phyloP scores from a whole-genome alignment of 305 asterid species.

The Plantago coronopus region DNA sequence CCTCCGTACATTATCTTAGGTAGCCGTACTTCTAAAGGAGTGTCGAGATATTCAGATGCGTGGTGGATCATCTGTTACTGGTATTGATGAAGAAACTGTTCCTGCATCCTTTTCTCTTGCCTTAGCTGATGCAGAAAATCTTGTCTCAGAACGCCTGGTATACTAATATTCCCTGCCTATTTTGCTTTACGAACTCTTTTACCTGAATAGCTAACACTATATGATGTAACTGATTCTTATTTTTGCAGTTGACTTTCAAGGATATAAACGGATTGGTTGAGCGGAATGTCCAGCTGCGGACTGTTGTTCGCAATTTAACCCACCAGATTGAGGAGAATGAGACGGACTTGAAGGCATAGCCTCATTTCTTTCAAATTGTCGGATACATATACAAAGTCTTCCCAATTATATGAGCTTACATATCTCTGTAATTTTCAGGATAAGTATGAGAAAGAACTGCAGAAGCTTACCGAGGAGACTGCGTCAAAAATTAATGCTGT shows the following conservation, averaged over 20 bases:
- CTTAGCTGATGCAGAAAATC: constrained; percentile 39
- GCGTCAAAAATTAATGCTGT: constrained; percentile 65
- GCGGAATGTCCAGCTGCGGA: constrained; percentile 74
- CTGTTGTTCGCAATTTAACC: constrained; percentile 65
- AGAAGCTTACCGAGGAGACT: constrained; percentile 54
- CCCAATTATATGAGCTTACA: constrained; percentile 16
- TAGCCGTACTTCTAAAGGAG: constrained; percentile 83
- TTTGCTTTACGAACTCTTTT: constrained; percentile 2
- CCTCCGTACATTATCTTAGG: constrained; percentile 35
- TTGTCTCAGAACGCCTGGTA: constrained; percentile 57
- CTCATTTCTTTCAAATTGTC: constrained; percentile 12
- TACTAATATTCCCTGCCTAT: constrained; percentile 7
- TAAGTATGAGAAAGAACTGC: constrained; percentile 69
- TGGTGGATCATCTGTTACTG: constrained; percentile 58
- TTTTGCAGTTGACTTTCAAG: constrained; percentile 71
- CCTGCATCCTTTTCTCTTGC: constrained; percentile 28
- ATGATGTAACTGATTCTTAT: constrained; percentile 15
- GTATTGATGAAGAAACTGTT: constrained; percentile 34
- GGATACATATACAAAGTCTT: neutral
- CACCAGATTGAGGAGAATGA: constrained; percentile 70
- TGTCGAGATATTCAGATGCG: constrained; percentile 95
- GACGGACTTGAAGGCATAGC: constrained; percentile 59
- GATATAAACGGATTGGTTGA: constrained; percentile 92
- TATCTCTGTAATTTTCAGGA: constrained; percentile 40
- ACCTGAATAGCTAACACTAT: constrained; percentile 1